These are phyloP conservation scores for Thelonectria olida DNA, from an alignment of 2,329 filamentous ascomycete species.

Conservation along the genomic window DNA sequence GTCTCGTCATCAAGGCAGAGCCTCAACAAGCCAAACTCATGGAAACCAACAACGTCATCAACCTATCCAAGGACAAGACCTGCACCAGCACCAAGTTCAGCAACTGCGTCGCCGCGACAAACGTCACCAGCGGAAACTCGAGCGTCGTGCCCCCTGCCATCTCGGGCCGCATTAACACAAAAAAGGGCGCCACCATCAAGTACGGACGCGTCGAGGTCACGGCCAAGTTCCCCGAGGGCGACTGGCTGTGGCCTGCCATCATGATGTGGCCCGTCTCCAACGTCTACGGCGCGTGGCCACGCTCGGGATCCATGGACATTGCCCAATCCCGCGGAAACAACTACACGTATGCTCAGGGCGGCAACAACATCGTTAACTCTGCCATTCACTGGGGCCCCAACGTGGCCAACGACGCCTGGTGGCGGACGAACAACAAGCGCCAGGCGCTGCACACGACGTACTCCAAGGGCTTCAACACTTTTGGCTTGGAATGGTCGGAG, in stretches of 20 bases:
- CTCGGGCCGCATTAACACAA: slow-evolving; percentile 82
- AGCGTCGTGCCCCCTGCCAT: slow-evolving; percentile 81
- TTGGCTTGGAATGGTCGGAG: slow-evolving; percentile 85
- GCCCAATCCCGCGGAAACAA: slow-evolving; percentile 85
- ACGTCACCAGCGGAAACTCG: slow-evolving; percentile 74
- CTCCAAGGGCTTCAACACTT: slow-evolving; percentile 75
- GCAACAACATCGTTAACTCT: slow-evolving; percentile 83
- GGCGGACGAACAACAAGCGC: slow-evolving; percentile 83
- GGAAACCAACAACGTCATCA: slow-evolving; percentile 71
- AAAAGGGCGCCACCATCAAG: slow-evolving; percentile 74
- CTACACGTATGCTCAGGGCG: slow-evolving; percentile 77
- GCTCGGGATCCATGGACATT: slow-evolving; percentile 86
- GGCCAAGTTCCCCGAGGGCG: slow-evolving; percentile 78
- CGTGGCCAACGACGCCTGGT: slow-evolving; percentile 78
- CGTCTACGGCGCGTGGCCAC: slow-evolving; percentile 80
- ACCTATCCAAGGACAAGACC: slow-evolving; percentile 71
- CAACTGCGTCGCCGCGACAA: slow-evolving; percentile 75
- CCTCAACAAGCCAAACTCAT: slow-evolving; percentile 75
- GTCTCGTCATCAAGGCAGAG: slow-evolving; percentile 80
- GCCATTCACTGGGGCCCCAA: slow-evolving; percentile 86
- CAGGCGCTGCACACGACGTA: slow-evolving; percentile 80
- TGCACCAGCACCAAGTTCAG: slow-evolving; percentile 70
- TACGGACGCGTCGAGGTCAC: slow-evolving; percentile 85
- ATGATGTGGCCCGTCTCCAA: slow-evolving; percentile 84
- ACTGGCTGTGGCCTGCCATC: slow-evolving; percentile 94